Evolutionary conservation across 2,329 filamentous ascomycete genomes (phyloP).

Genomic region (Endocalyx cinctus): DNA sequence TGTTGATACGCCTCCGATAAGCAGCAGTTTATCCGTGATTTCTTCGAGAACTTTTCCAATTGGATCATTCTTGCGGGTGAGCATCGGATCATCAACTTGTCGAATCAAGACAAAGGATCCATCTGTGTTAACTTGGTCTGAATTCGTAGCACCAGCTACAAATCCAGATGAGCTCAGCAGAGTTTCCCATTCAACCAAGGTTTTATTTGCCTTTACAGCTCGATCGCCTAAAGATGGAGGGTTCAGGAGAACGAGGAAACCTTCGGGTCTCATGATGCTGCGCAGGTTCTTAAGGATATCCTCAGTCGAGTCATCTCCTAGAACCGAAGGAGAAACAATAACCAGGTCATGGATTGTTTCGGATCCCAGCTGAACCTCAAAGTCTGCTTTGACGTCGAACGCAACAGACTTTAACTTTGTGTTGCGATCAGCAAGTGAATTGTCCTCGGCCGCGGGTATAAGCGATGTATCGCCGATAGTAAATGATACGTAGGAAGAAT

Average conservation of each 20-base stretch:
- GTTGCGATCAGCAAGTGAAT: slow-evolving; percentile 2
- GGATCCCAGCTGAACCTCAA: slow-evolving; percentile 8
- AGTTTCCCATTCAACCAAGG: slow-evolving; percentile 24
- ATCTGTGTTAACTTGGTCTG: slow-evolving; percentile 26
- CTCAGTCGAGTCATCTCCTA: slow-evolving; percentile 19
- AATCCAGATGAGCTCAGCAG: slow-evolving; percentile 31
- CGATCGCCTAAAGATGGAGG: no score
- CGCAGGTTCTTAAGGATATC: slow-evolving; percentile 23
- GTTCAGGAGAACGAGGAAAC: slow-evolving; percentile 30
- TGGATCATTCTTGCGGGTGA: slow-evolving; percentile 13
- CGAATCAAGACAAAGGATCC: slow-evolving; percentile 34
- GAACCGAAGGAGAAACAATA: slow-evolving; percentile 29
- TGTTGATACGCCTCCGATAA: slow-evolving; percentile 24
- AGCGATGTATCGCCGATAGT: no score
- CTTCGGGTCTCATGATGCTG: slow-evolving; percentile 30
- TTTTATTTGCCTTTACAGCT: no score
- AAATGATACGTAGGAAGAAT: slow-evolving; percentile 26
- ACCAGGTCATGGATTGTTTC: slow-evolving; percentile 25
- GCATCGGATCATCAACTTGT: slow-evolving; percentile 25
- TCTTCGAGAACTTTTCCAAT: not conserved
- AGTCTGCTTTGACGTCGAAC: slow-evolving; percentile 17
- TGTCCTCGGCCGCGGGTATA: not conserved
- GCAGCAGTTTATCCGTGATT: slow-evolving; percentile 23
- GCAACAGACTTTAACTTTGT: slow-evolving; percentile 6
- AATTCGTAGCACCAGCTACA: slow-evolving; percentile 21